Evolutionary conservation across 441 rosid genomes (phyloP).

Genomic region (Aquilaria agallochum): DNA sequence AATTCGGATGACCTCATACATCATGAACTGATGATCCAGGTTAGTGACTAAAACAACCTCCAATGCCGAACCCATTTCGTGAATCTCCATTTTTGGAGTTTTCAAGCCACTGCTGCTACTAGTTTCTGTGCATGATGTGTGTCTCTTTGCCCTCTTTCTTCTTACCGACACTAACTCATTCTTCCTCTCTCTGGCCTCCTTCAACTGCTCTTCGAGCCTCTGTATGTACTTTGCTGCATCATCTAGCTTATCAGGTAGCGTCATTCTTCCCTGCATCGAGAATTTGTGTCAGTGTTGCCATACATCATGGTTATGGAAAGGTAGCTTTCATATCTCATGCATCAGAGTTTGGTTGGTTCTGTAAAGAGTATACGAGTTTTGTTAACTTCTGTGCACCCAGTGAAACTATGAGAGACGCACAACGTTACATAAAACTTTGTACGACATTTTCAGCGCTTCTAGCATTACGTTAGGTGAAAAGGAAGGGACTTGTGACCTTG

Average conservation of each 20-base stretch:
- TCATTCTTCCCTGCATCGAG: constrained; percentile 26
- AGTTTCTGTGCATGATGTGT: neutral
- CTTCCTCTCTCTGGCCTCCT: constrained; percentile 28
- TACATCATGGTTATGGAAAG: too few species aligned
- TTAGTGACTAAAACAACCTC: constrained; percentile 28
- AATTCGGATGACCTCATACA: constrained; percentile 33
- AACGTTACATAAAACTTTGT: too few species aligned
- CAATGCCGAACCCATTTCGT: constrained; percentile 28
- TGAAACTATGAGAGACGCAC: too few species aligned
- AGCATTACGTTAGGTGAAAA: too few species aligned
- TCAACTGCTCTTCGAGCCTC: constrained; percentile 21
- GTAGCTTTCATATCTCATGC: too few species aligned
- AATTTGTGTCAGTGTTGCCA: too few species aligned
- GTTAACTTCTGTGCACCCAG: too few species aligned
- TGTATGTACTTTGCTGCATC: constrained; percentile 42
- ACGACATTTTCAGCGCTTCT: too few species aligned
- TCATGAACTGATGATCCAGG: constrained; percentile 23
- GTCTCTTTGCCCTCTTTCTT: constrained; percentile 23
- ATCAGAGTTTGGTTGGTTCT: too few species aligned
- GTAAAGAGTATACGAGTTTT: too few species aligned
- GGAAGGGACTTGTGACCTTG: constrained; percentile 15
- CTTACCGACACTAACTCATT: constrained; percentile 11
- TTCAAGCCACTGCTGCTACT: neutral
- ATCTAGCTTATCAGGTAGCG: constrained; percentile 48
- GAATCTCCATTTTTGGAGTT: constrained; percentile 30